Evolutionary conservation across 1,139 yeast species (phyloP).

Genomic region (Wickerhamomyces sp.): DNA sequence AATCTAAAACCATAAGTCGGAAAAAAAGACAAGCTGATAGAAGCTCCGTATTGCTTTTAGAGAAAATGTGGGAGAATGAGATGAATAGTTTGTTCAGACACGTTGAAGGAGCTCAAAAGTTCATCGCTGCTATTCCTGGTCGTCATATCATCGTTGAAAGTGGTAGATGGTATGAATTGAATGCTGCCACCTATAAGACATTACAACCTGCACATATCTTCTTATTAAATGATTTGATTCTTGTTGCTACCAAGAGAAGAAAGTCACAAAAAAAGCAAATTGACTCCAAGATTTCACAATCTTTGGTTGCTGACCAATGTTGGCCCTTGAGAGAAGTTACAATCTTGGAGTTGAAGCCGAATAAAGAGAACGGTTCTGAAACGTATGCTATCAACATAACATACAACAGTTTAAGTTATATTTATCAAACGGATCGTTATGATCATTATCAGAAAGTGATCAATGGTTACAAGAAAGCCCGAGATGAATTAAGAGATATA

Average conservation of each 20-base stretch:
- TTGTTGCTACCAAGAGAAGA: conserved; percentile 65
- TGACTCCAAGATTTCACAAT: conserved; percentile 22
- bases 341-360: conserved; percentile 36
- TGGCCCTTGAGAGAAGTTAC: conserved; percentile 68
- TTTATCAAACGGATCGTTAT: conserved; percentile 34
- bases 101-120: conserved; percentile 88
- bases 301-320: conserved; percentile 70
- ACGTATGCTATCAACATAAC: conserved; percentile 43
- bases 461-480: conserved; percentile 59
- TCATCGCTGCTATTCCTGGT: conserved; percentile 70
- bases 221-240: conserved; percentile 68
- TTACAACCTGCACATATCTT: conserved; percentile 73
- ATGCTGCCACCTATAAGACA: conserved; percentile 83
- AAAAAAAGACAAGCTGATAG: conserved; percentile 43
- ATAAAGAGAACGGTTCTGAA: conserved; percentile 22
- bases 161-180: conserved; percentile 83
- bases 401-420: conserved; percentile 44
- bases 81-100: conserved; percentile 68
- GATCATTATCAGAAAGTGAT: conserved; percentile 38
- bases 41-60: conserved; percentile 66
- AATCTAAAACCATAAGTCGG: conserved; percentile 8
- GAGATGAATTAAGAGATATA: conserved; percentile 48
- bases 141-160: conserved; percentile 79
- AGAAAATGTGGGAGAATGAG: conserved; percentile 77
- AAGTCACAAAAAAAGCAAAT: conserved; percentile 26